phyloP scores from a whole-genome alignment of 2,329 filamentous ascomycete genomes.

The Colletotrichum ledebouriae region DNA sequence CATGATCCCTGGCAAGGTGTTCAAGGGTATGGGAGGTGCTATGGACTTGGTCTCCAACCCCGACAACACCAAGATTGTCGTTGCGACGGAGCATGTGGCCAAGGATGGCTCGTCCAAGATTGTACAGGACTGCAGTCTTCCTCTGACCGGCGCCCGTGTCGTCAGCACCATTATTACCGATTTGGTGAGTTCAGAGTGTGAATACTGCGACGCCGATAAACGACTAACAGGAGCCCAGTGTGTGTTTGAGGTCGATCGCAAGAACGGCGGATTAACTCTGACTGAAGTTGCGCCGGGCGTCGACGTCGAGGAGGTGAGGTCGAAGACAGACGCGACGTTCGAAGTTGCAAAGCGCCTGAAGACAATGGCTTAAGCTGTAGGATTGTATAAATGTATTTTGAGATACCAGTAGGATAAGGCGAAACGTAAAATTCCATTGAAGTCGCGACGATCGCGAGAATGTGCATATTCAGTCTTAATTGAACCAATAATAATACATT shows the following conservation, averaged over 20 bases:
- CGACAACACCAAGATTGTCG: slow-evolving; percentile 78
- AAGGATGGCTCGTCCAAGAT: slow-evolving; percentile 78
- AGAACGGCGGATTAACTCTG: slow-evolving; percentile 72
- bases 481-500: slow-evolving; percentile 24
- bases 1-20: slow-evolving; percentile 89
- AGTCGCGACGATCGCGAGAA: too few species aligned
- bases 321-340: slow-evolving; percentile 79
- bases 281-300: slow-evolving; percentile 80
- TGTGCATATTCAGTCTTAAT: not conserved
- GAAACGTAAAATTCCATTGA: not conserved
- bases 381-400: not conserved
- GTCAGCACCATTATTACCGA: slow-evolving; percentile 82
- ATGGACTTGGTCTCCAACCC: slow-evolving; percentile 82
- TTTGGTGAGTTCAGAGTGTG: slow-evolving; percentile 64
- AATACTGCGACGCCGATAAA: accelerated
- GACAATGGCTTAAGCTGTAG: slow-evolving; percentile 54
- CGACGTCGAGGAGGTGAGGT: slow-evolving; percentile 74
- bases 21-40: slow-evolving; percentile 88
- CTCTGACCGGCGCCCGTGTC: slow-evolving; percentile 75
- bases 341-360: slow-evolving; percentile 70
- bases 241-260: slow-evolving; percentile 77
- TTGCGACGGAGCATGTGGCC: slow-evolving; percentile 77
- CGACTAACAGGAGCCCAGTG: slow-evolving; percentile 58
- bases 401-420: slow-evolving; percentile 19
- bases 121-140: slow-evolving; percentile 72